These are phyloP conservation scores for Neobulgaria alba DNA, from an alignment of 2,329 filamentous ascomycete genomes.

Conservation along the genomic window DNA sequence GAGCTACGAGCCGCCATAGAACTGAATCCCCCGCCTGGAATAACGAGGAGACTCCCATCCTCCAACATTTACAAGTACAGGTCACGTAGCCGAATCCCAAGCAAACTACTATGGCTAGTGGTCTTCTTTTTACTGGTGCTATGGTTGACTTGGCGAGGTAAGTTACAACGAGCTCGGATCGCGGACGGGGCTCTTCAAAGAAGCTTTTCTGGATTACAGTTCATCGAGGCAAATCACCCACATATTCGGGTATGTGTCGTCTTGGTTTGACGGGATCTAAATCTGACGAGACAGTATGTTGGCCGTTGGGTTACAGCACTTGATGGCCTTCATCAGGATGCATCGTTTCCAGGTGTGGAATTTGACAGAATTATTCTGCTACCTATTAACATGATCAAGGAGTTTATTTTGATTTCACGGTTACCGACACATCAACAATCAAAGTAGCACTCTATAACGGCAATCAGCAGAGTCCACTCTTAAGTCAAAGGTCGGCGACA, in stretches of 20 bases:
- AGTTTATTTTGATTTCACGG: conserved; percentile 20
- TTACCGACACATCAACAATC: conserved; percentile 17
- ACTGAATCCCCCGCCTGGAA: conserved; percentile 3
- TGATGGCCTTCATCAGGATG: conserved; percentile 17
- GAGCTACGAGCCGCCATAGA: conserved; percentile 9
- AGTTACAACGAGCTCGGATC: not conserved
- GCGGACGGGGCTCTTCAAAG: not conserved
- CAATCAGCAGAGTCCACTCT: conserved; percentile 1
- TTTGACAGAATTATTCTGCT: not conserved
- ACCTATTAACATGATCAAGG: conserved; percentile 9
- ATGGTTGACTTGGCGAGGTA: conserved; percentile 6
- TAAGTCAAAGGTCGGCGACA: not conserved
- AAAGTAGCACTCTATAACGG: conserved; percentile 18
- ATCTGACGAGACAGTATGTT: conserved; percentile 18
- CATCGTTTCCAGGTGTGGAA: conserved; percentile 21
- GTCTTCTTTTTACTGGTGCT: conserved; percentile 4
- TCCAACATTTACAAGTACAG: no score
- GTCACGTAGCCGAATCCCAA: no score
- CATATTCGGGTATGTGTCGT: conserved; percentile 17
- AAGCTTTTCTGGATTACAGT: conserved; percentile 15
- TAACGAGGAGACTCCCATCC: not conserved
- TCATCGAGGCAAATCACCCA: conserved; percentile 17
- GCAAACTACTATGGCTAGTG: conserved; percentile 6
- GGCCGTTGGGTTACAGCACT: conserved; percentile 19
- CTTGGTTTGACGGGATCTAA: not conserved